These are phyloP conservation scores for Mycena capillaripes DNA, from an alignment of 768 basidiomycete species.

Conservation along the genomic window DNA sequence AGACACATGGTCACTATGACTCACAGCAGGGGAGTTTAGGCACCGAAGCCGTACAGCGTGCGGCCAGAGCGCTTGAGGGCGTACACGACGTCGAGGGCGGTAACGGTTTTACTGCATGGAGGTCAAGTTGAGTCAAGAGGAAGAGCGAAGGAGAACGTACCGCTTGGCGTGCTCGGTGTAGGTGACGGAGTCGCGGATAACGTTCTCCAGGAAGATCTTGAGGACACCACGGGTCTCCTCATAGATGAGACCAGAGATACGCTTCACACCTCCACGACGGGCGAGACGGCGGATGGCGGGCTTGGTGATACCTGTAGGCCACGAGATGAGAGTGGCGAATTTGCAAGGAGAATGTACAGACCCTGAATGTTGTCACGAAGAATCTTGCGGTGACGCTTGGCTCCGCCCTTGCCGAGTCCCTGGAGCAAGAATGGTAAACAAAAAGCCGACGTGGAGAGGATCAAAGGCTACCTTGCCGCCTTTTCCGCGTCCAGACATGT, in stretches of 20 bases:
- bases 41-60: constrained; percentile 88
- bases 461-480: constrained; percentile 25
- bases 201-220: constrained; percentile 78
- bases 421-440: constrained; percentile 39
- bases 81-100: constrained; percentile 87
- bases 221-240: constrained; percentile 87
- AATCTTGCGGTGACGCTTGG: constrained; percentile 86
- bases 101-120: constrained; percentile 78
- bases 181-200: constrained; percentile 91
- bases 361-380: constrained; percentile 89
- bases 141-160: constrained; percentile 43
- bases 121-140: constrained; percentile 19
- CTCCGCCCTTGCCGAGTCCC: constrained; percentile 86
- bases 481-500: constrained; percentile 38
- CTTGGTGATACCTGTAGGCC: constrained; percentile 58
- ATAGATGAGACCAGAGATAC: constrained; percentile 82
- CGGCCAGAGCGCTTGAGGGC: constrained; percentile 82
- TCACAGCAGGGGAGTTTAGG: constrained; percentile 51
- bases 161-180: constrained; percentile 96
- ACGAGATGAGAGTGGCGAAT: neutral
- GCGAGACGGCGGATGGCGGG: constrained; percentile 85
- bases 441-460: neutral
- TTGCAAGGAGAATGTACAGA: constrained; percentile 42
- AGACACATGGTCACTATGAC: neutral
- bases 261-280: constrained; percentile 88